A percentile compares a stretch with the other conserved stretches of the same genome.
Evolutionary conservation across 495 filamentous ascomycete genomes (phyloP).

Genomic region (Penicillium chermesinum): DNA sequence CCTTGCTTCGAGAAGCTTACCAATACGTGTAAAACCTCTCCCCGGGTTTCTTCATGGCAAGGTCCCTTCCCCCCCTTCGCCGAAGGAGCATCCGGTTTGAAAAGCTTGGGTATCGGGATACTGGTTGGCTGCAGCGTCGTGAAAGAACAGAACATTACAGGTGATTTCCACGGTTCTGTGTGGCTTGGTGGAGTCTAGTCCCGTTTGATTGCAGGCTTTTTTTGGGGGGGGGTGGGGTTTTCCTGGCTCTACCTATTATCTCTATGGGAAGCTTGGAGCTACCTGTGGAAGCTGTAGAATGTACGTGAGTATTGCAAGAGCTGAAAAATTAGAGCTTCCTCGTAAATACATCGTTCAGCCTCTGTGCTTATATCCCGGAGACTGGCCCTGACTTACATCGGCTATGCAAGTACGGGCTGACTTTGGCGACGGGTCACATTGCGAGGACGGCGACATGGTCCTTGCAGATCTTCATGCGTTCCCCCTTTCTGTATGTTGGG

Average conservation of each 20-base stretch:
- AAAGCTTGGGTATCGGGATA: no score
- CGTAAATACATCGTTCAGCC: no score
- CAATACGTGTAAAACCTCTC: neutral
- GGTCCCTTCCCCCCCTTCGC: neutral
- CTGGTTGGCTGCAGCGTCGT: neutral
- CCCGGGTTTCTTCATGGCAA: neutral
- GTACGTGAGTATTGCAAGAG: no score
- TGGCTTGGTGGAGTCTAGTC: constrained; percentile 22
- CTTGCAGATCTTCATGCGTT: constrained; percentile 35
- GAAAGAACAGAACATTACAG: neutral
- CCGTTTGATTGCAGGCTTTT: constrained; percentile 9
- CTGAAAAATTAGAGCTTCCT: no score
- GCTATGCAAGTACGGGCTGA: constrained; percentile 21
- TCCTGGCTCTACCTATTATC: neutral
- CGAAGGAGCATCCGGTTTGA: neutral
- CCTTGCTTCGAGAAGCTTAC: constrained; percentile 23
- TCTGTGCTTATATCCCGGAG: no score
- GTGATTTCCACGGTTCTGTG: constrained; percentile 25
- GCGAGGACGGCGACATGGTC: constrained; percentile 28
- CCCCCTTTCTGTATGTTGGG: constrained; percentile 11
- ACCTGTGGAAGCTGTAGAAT: no score
- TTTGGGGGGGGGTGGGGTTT: neutral
- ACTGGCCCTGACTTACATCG: no score
- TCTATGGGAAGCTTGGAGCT: neutral
- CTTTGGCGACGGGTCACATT: constrained; percentile 34